A percentile compares a stretch with the other conserved stretches of the same genome.
These are phyloP conservation scores for Strobilomyces confusus DNA, from an alignment of 768 basidiomycete species.

Conservation along the genomic window DNA sequence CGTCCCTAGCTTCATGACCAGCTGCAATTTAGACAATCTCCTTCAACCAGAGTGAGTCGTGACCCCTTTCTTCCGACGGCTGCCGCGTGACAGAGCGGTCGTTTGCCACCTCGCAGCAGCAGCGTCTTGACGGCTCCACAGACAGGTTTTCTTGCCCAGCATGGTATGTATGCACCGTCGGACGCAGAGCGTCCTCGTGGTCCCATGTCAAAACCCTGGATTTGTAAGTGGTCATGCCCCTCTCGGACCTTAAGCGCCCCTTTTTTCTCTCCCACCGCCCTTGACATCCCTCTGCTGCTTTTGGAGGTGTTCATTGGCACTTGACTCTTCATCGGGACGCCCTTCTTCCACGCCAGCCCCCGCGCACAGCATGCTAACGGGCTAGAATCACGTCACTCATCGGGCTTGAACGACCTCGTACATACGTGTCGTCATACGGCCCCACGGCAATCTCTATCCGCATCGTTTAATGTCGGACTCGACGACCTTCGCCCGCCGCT, in stretches of 20 bases:
- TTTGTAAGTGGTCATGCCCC: slow-evolving; percentile 15
- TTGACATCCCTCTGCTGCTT: slow-evolving; percentile 3
- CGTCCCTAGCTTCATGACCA: background rate
- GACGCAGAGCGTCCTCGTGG: slow-evolving; percentile 10
- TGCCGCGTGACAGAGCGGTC: background rate
- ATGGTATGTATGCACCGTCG: background rate
- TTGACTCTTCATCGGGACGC: slow-evolving; percentile 10
- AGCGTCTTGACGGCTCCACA: background rate
- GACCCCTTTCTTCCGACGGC: background rate
- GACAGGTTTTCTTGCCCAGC: background rate
- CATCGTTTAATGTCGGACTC: background rate
- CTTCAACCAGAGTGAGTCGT: background rate
- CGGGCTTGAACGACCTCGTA: slow-evolving; percentile 16
- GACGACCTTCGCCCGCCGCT: background rate
- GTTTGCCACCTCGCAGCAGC: background rate
- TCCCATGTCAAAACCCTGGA: slow-evolving; percentile 17
- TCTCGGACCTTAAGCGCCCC: slow-evolving; percentile 34
- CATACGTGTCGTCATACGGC: slow-evolving; percentile 5
- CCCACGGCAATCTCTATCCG: slow-evolving; percentile 8
- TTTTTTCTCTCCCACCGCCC: slow-evolving; percentile 19
- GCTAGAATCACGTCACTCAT: slow-evolving; percentile 3
- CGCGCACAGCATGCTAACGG: slow-evolving; percentile 24
- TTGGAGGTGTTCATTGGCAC: slow-evolving; percentile 1
- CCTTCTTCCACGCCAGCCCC: slow-evolving; percentile 8
- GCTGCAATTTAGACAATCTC: background rate